phyloP scores from a whole-genome alignment of 1,284 basidiomycete species.

The Ustilago tritici region DNA sequence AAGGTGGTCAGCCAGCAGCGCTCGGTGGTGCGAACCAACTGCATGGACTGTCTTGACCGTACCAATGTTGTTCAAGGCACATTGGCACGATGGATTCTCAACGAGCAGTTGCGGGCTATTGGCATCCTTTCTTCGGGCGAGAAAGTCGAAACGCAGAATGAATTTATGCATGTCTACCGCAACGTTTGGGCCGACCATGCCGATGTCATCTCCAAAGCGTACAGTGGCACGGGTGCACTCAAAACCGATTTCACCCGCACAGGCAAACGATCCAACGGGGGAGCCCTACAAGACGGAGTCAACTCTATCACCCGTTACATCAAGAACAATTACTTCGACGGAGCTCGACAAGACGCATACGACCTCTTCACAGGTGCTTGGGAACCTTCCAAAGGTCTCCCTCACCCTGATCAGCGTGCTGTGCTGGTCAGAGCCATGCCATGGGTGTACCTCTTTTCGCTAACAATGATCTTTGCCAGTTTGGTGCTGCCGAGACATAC shows the following conservation, averaged over 20 bases:
- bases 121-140: slow-evolving; percentile 61
- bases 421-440: slow-evolving; percentile 86
- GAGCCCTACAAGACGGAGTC: slow-evolving; percentile 84
- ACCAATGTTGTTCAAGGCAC: slow-evolving; percentile 90
- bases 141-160: slow-evolving; percentile 57
- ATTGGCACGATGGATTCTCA: slow-evolving; percentile 69
- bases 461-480: slow-evolving; percentile 76
- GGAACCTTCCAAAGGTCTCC: slow-evolving; percentile 76
- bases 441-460: slow-evolving; percentile 81
- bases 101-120: slow-evolving; percentile 78
- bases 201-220: slow-evolving; percentile 88
- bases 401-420: slow-evolving; percentile 83
- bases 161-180: slow-evolving; percentile 80
- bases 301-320: slow-evolving; percentile 89
- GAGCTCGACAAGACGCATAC: slow-evolving; percentile 78
- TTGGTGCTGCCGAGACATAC: slow-evolving; percentile 52
- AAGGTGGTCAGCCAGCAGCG: slow-evolving; percentile 64
- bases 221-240: slow-evolving; percentile 93
- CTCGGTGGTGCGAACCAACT: slow-evolving; percentile 72
- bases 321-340: slow-evolving; percentile 98
- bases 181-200: slow-evolving; percentile 99
- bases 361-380: slow-evolving; percentile 94
- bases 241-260: slow-evolving; percentile 96
- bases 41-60: slow-evolving; percentile 88
- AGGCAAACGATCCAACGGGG: slow-evolving; percentile 84